phyloP scores from a whole-genome alignment of 2,329 filamentous ascomycete species.

The Clonostachys chloroleuca region DNA sequence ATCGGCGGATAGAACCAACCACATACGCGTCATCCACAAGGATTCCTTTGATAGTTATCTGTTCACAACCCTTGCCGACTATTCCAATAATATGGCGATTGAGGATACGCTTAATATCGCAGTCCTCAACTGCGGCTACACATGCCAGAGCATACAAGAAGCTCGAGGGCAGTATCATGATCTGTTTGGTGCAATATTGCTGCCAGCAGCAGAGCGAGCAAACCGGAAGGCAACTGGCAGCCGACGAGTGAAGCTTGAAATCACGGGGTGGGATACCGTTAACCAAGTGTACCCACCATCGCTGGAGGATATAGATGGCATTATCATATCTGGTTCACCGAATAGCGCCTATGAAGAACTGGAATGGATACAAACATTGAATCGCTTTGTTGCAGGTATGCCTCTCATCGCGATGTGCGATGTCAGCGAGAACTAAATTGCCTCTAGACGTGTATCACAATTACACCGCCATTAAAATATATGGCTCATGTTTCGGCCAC shows the following conservation, averaged over 20 bases:
- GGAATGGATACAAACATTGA: slow-evolving; percentile 3
- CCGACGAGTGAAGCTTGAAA: not conserved
- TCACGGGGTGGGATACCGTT: not conserved
- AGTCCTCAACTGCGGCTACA: slow-evolving; percentile 4
- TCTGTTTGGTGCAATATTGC: slow-evolving; percentile 1
- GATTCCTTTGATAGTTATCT: too few species aligned
- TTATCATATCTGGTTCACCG: slow-evolving; percentile 3
- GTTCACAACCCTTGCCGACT: too few species aligned
- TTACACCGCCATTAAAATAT: slow-evolving; percentile 12
- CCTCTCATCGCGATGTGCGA: not conserved
- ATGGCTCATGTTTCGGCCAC: slow-evolving; percentile 37
- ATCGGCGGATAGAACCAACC: too few species aligned
- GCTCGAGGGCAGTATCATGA: slow-evolving; percentile 4
- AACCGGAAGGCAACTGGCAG: not conserved
- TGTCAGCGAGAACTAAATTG: too few species aligned
- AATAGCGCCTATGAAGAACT: slow-evolving; percentile 4
- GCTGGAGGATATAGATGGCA: slow-evolving; percentile 2
- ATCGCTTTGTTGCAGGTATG: not conserved
- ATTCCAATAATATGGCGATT: too few species aligned
- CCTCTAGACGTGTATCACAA: slow-evolving; percentile 2
- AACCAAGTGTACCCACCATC: slow-evolving; percentile 2
- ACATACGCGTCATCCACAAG: too few species aligned
- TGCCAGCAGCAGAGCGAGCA: not conserved
- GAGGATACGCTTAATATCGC: not conserved
- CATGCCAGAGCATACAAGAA: slow-evolving; percentile 2